Evolutionary conservation across 23 red algal genomes (phyloP).

Genomic region (Gracilaria vermiculophylla): DNA sequence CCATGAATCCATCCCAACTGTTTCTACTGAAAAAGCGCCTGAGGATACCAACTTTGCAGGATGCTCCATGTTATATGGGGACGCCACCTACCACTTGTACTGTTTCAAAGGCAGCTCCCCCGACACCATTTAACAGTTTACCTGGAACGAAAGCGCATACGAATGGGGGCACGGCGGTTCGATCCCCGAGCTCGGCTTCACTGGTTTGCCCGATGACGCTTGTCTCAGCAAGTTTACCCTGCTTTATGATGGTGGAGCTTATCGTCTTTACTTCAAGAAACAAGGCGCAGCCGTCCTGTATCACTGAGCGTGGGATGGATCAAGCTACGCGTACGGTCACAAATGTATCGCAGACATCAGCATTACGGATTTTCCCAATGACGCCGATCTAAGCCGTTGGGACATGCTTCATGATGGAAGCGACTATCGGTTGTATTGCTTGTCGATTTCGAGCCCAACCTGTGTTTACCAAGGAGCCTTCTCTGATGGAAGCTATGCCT

Average conservation of each 20-base stretch:
- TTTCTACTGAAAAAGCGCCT: neutral
- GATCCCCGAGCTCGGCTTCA: neutral
- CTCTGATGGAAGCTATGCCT: neutral
- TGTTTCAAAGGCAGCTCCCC: conserved; percentile 1
- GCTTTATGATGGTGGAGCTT: neutral
- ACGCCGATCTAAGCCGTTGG: conserved; percentile 11
- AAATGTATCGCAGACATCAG: neutral
- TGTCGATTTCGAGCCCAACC: neutral
- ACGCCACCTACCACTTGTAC: neutral
- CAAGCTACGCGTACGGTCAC: neutral
- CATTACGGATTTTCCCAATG: neutral
- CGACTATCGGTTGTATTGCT: neutral
- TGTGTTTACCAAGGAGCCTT: neutral
- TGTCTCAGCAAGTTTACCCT: neutral
- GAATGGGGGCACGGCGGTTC: neutral
- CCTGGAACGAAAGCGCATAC: neutral
- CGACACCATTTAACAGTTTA: conserved; percentile 2
- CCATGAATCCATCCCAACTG: neutral
- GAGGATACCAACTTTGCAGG: neutral
- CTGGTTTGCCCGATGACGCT: neutral
- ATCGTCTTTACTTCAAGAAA: neutral
- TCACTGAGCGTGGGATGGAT: neutral
- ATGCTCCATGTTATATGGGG: neutral
- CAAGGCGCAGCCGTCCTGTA: neutral
- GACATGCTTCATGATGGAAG: conserved; percentile 7